Percentiles rank a stretch among this genome's conserved stretches.
These are phyloP conservation scores for Dendrobium huoshanense DNA, from an alignment of 106 monocot species.

Conservation along the genomic window DNA sequence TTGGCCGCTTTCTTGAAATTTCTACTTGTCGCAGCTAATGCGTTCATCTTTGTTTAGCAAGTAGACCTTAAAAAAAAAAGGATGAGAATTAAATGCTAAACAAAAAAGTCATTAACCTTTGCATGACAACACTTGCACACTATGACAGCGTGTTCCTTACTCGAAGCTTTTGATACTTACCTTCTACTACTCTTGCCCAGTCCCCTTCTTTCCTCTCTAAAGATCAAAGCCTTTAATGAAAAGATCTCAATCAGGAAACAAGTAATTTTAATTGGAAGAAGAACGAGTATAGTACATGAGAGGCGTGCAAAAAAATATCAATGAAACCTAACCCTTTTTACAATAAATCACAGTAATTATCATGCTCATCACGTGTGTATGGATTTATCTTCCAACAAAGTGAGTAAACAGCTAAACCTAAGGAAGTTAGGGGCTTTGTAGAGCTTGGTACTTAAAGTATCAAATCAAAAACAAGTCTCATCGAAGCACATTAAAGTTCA, in stretches of 20 bases:
- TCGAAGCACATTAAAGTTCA: too few relatives aligned
- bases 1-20: slow-evolving; percentile 83
- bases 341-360: too few relatives aligned
- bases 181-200: not conserved
- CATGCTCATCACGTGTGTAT: too few relatives aligned
- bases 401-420: too few relatives aligned
- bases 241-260: not conserved
- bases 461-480: too few relatives aligned
- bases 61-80: slow-evolving; percentile 1
- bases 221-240: not conserved
- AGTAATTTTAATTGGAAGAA: not conserved
- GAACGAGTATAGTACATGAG: not conserved
- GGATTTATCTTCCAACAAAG: too few relatives aligned
- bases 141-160: not conserved
- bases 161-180: not conserved
- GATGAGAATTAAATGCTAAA: not conserved
- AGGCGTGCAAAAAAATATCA: not conserved
- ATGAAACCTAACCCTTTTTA: not conserved
- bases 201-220: not conserved
- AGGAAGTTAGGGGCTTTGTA: too few relatives aligned
- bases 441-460: too few relatives aligned
- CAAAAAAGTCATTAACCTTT: not conserved
- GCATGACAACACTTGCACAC: not conserved
- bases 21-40: slow-evolving; percentile 71
- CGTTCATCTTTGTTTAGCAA: slow-evolving; percentile 50